Conservation (phyloP, 371 early-diverging fungal species). For the Enterocytospora artemiae region DNA sequence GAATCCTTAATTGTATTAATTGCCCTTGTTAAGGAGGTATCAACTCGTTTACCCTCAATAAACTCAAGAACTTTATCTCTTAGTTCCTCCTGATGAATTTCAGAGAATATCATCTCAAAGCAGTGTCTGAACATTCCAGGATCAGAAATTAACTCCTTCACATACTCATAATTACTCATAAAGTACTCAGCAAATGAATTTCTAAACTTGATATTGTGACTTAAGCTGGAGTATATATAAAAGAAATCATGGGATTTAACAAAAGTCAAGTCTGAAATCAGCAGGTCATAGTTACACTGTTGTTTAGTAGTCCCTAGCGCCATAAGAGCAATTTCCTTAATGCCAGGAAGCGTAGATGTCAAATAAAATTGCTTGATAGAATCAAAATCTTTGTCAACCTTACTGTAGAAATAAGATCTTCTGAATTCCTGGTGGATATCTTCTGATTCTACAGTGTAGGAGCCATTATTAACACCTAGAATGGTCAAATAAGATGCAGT, state of each 20-base stretch:
- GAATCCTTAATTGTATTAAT: too few relatives aligned
- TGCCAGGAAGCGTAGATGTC: slow-evolving; percentile 1
- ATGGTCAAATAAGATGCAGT: not conserved
- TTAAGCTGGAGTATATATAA: not conserved
- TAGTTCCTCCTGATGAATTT: not conserved
- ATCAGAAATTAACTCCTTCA: not conserved
- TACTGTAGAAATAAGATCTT: not conserved
- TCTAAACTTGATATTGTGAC: not conserved
- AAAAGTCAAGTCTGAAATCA: not conserved
- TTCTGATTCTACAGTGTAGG: not conserved
- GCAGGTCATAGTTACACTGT: not conserved
- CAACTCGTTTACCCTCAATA: too few relatives aligned
- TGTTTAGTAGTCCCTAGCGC: not conserved
- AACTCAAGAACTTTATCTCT: slow-evolving; percentile 1
- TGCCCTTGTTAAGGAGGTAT: too few relatives aligned
- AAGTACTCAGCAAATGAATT: not conserved
- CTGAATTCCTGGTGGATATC: slow-evolving; percentile 5
- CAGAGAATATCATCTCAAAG: not conserved
- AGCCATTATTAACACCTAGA: not conserved
- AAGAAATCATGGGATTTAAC: not conserved
- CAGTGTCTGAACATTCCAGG: not conserved
- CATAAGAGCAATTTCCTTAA: slow-evolving; percentile 8
- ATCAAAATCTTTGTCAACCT: slow-evolving; percentile 9
- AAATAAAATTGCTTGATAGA: slow-evolving; percentile 3
- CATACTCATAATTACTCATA: not conserved